Evolutionary conservation across 1,284 basidiomycete species (phyloP).

Genomic region (Cystobasidium pallidum): DNA sequence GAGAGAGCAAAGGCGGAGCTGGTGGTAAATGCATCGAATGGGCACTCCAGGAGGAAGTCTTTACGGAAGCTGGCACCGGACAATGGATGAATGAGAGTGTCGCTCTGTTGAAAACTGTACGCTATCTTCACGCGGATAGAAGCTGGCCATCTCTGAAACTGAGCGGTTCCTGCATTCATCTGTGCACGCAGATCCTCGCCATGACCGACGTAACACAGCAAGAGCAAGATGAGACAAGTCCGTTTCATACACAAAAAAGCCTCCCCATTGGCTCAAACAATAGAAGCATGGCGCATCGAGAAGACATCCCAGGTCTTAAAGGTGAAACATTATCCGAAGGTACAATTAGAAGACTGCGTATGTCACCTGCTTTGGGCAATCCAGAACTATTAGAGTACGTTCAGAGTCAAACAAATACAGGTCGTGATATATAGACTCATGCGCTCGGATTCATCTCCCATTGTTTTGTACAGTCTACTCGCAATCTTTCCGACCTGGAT

Average conservation of each 20-base stretch:
- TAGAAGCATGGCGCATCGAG: not conserved
- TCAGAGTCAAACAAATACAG: not conserved
- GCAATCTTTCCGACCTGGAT: conserved; percentile 38
- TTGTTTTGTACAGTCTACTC: conserved; percentile 16
- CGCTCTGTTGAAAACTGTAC: conserved; percentile 33
- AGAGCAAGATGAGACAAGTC: not conserved
- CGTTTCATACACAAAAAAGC: not conserved
- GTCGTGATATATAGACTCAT: not conserved
- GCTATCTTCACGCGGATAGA: not conserved
- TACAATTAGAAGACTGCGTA: conserved; percentile 21
- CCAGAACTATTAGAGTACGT: conserved; percentile 41
- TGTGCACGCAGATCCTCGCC: conserved; percentile 5
- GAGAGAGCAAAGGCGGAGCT: conserved; percentile 33
- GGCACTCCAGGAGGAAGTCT: conserved; percentile 42
- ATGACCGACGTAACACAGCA: conserved; percentile 13
- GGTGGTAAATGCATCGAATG: conserved; percentile 43
- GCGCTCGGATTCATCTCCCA: no score
- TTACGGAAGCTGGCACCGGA: conserved; percentile 41
- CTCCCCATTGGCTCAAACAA: not conserved
- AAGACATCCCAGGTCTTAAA: not conserved
- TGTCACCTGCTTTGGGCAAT: conserved; percentile 28
- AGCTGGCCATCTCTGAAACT: not conserved
- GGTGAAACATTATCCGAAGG: conserved; percentile 15
- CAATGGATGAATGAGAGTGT: conserved; percentile 36
- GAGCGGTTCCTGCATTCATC: not conserved